Base-by-base conservation (phyloP, 768 basidiomycete genomes). In the Hypsizygus marmoreus region DNA sequence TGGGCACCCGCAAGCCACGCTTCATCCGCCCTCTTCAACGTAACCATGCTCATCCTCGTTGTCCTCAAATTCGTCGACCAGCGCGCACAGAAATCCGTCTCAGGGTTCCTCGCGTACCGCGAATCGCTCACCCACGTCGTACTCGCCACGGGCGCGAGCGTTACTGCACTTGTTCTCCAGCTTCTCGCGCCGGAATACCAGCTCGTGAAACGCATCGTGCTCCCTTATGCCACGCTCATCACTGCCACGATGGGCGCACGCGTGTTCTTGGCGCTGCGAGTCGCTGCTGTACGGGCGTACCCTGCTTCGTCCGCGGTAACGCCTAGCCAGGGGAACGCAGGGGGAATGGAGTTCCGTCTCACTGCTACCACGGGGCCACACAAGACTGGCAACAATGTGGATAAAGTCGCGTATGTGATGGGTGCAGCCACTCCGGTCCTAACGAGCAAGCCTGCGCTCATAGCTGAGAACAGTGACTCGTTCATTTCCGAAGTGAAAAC, bases 211-310 rank as follows among this genome's bases (percentile, higher is more conserved):
- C 47, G 39, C 14, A 24, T 40, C 7, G 24, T 44, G 1, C 28
- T 48, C 4, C 43, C 51, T 6, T 53, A 39, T 24, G 39, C 42
- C 16, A 45, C 45, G 2, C 43, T 53, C 7, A 35, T 53, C 9
- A 48, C 42, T 6, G 51, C 51, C 8, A 49, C 51, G 1, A 53
- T 49, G 37, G 51, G 51, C 5, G 46, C 51, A 6, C 38, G 51
- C 13, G 41, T 53, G 6, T 53, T 53, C 39, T 12, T 51, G 24
- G 39, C 43, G 13, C 38, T 44, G n/a, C n/a, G n/a, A n/a, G n/a
- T n/a, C n/a, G n/a, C n/a, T n/a, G n/a, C n/a, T n/a, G n/a, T n/a
- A n/a, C n/a, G n/a, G n/a, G n/a, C n/a, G n/a, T n/a, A n/a, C n/a
- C n/a, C n/a, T n/a, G n/a, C n/a, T n/a, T n/a, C n/a, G n/a, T n/a